Percentiles rank a stretch among this genome's conserved stretches.
Conservation (phyloP, 164 flowering plant genomes). For the Liquidambar formosana region DNA sequence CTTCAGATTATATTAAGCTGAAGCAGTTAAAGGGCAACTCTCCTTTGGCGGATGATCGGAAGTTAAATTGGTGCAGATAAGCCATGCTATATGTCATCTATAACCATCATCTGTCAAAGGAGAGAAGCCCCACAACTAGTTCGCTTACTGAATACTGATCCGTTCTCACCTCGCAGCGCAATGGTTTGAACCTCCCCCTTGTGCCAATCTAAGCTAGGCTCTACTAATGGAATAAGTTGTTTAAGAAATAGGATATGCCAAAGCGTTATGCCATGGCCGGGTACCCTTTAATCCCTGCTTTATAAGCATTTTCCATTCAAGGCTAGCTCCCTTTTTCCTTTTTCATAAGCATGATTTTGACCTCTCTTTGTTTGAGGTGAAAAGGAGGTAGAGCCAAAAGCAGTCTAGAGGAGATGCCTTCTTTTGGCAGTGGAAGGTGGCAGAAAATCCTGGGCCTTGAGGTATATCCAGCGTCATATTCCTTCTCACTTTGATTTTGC, state of each 20-base stretch:
- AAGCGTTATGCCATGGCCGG: slow-evolving; percentile 39
- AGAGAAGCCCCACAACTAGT: slow-evolving; percentile 32
- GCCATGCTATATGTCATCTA: neutral
- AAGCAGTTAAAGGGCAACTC: slow-evolving; percentile 34
- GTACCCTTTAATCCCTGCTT: slow-evolving; percentile 31
- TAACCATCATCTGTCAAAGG: slow-evolving; percentile 24
- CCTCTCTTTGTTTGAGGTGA: too few relatives aligned
- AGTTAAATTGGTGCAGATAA: too few relatives aligned
- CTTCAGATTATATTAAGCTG: neutral
- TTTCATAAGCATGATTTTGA: slow-evolving; percentile 5
- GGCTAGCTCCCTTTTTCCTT: slow-evolving; percentile 11
- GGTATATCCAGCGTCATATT: slow-evolving; percentile 32
- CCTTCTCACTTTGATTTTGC: slow-evolving; percentile 7
- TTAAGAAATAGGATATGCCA: slow-evolving; percentile 32
- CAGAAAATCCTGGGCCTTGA: neutral
- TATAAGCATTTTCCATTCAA: slow-evolving; percentile 7
- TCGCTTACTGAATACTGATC: slow-evolving; percentile 22
- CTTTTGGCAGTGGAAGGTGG: neutral
- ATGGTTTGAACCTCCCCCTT: neutral
- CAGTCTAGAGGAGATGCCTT: slow-evolving; percentile 12
- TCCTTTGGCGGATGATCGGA: slow-evolving; percentile 31
- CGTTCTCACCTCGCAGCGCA: neutral
- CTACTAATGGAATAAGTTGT: slow-evolving; percentile 7
- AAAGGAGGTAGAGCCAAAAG: slow-evolving; percentile 10
- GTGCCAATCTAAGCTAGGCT: neutral